phyloP scores from a whole-genome alignment of 148 eudicot genomes.

The Bassia scoparia region DNA sequence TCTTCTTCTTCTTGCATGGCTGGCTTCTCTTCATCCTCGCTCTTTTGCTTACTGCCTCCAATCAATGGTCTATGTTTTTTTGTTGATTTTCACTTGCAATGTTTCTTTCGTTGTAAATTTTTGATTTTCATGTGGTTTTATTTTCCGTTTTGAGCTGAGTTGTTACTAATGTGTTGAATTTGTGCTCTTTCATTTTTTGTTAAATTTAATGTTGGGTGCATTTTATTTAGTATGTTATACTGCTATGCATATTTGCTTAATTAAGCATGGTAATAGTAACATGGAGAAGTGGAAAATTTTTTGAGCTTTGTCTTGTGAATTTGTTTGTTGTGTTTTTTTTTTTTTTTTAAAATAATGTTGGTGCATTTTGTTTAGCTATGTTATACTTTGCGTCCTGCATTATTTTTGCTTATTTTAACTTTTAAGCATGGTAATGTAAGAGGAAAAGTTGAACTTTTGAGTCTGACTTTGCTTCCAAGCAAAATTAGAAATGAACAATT shows the following conservation, averaged over 20 bases:
- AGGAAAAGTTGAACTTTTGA: not conserved
- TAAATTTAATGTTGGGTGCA: no score
- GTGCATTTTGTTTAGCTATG: no score
- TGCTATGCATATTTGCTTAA: no score
- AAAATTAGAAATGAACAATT: not conserved
- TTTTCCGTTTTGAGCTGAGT: not conserved
- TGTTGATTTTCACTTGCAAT: not conserved
- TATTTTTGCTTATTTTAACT: no score
- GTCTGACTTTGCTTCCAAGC: not conserved
- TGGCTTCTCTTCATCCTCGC: slow-evolving; percentile 13
- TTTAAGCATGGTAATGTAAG: no score
- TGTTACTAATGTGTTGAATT: not conserved
- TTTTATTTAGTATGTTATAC: no score
- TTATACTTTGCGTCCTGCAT: no score
- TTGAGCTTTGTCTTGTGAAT: not conserved
- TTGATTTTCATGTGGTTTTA: not conserved
- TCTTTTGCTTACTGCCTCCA: slow-evolving; percentile 17
- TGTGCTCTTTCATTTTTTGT: not conserved
- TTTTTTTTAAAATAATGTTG: no score
- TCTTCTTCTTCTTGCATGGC: slow-evolving; percentile 11
- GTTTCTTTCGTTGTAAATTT: not conserved
- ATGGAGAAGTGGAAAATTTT: no score
- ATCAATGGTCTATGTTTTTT: slow-evolving; percentile 34
- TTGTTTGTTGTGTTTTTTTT: no score
- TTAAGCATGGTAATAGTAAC: no score